A percentile compares a stretch with the other conserved stretches of the same genome.
These are phyloP conservation scores for Mycena crocata DNA, from an alignment of 768 basidiomycete genomes.

Conservation along the genomic window DNA sequence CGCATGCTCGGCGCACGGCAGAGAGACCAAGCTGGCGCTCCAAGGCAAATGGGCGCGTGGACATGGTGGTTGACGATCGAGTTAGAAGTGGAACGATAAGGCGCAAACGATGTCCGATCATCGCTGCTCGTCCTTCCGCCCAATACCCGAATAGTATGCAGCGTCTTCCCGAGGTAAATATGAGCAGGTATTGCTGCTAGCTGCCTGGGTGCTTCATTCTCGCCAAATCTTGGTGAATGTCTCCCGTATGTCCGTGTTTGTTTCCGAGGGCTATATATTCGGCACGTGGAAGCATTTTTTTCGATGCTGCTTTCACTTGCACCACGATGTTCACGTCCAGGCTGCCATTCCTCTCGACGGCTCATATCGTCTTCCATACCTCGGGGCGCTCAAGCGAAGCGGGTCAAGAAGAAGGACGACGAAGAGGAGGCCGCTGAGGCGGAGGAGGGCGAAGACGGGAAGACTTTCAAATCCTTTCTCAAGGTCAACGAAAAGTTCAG, in stretches of 20 bases:
- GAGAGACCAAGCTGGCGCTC: slow-evolving; percentile 88
- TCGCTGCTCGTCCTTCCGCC: too few relatives aligned
- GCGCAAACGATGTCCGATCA: slow-evolving; percentile 4
- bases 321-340: slow-evolving; percentile 23
- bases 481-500: slow-evolving; percentile 56
- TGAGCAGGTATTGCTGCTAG: too few relatives aligned
- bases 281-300: slow-evolving; percentile 1
- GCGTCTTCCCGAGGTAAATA: too few relatives aligned
- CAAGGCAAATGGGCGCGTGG: slow-evolving; percentile 59
- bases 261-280: not conserved
- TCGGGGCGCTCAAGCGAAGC: not conserved
- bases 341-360: slow-evolving; percentile 1
- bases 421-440: slow-evolving; percentile 30
- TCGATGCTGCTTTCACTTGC: slow-evolving; percentile 27
- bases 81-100: slow-evolving; percentile 6
- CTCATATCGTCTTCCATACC: slow-evolving; percentile 7
- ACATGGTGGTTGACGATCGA: slow-evolving; percentile 55
- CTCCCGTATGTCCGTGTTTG: not conserved
- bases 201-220: too few relatives aligned
- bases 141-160: too few relatives aligned
- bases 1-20: slow-evolving; percentile 89
- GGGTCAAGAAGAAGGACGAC: not conserved
- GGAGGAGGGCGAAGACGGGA: slow-evolving; percentile 33
- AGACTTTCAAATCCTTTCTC: slow-evolving; percentile 32
- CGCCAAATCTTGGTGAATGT: too few relatives aligned